phyloP scores from a whole-genome alignment of 31 red algal genomes.

The Asparagopsis taxiformis region DNA sequence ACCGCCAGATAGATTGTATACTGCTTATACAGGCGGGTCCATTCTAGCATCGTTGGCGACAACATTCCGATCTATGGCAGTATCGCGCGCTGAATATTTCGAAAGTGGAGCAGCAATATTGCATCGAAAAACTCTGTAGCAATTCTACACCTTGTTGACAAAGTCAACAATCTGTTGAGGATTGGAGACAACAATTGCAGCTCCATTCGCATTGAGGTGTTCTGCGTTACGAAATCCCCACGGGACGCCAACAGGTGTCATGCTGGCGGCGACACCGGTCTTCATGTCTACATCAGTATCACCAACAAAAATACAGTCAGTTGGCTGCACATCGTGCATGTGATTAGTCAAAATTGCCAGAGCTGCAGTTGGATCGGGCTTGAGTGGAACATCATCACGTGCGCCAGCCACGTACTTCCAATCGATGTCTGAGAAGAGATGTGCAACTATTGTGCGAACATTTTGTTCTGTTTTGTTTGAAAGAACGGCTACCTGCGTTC shows the following conservation, averaged over 20 bases:
- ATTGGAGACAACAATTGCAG: conserved; percentile 5
- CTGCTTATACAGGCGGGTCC: conserved; percentile 42
- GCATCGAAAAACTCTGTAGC: conserved; percentile 31
- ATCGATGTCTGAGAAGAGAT: conserved; percentile 15
- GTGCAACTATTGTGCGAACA: conserved; percentile 10
- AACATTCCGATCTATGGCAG: conserved; percentile 52
- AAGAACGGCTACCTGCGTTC: conserved; percentile 39
- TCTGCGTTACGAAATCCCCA: conserved; percentile 52
- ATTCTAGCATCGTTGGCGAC: conserved; percentile 53
- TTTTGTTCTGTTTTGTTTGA: conserved; percentile 51
- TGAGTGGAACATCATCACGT: conserved; percentile 31
- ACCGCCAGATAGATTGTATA: conserved; percentile 23
- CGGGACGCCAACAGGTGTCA: conserved; percentile 45
- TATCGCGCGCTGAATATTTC: conserved; percentile 42
- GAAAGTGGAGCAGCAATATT: conserved; percentile 34
- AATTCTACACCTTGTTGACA: not conserved
- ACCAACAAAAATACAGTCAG: conserved; percentile 42
- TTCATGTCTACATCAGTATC: conserved; percentile 66
- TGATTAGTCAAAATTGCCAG: conserved; percentile 5
- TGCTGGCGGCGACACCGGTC: conserved; percentile 45
- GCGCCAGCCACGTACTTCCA: conserved; percentile 44
- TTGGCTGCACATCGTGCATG: conserved; percentile 9
- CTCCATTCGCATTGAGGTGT: conserved; percentile 18
- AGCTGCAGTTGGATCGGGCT: conserved; percentile 46
- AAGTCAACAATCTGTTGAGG: conserved; percentile 15